Evolutionary conservation across 371 early-diverging fungal genomes (phyloP).

Genomic region (Nosema muscidifuracis): DNA sequence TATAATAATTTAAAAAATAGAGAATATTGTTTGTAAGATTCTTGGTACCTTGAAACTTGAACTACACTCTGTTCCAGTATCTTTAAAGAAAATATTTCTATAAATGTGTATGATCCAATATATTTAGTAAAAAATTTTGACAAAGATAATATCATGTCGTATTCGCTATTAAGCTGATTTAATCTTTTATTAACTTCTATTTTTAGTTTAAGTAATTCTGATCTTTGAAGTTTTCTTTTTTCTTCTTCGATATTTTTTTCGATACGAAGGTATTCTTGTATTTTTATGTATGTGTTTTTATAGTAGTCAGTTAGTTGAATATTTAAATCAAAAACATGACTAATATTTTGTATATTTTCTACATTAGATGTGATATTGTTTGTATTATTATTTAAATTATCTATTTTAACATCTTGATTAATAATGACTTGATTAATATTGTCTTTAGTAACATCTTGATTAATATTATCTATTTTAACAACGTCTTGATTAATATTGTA

Average conservation of each 20-base stretch:
- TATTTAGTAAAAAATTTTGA: constrained; percentile 34
- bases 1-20: constrained; percentile 24
- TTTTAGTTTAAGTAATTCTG: constrained; percentile 15
- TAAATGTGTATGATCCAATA: constrained; percentile 35
- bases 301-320: not conserved
- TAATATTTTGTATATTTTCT: no score
- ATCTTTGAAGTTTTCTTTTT: not conserved
- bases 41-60: constrained; percentile 48
- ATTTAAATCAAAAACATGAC: not conserved
- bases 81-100: constrained; percentile 31
- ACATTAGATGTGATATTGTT: no score
- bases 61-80: constrained; percentile 50
- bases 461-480: no score
- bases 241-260: not conserved
- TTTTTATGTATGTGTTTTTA: not conserved
- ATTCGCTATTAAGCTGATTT: constrained; percentile 49
- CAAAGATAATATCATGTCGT: constrained; percentile 26
- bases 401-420: no score
- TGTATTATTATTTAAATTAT: no score
- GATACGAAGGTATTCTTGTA: not conserved
- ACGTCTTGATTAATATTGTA: no score
- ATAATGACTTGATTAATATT: no score
- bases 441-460: no score
- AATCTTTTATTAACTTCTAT: constrained; percentile 55
- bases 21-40: constrained; percentile 44